Conservation (phyloP, 371 early-diverging fungal genomes). For the Rhizopus microsporus region DNA sequence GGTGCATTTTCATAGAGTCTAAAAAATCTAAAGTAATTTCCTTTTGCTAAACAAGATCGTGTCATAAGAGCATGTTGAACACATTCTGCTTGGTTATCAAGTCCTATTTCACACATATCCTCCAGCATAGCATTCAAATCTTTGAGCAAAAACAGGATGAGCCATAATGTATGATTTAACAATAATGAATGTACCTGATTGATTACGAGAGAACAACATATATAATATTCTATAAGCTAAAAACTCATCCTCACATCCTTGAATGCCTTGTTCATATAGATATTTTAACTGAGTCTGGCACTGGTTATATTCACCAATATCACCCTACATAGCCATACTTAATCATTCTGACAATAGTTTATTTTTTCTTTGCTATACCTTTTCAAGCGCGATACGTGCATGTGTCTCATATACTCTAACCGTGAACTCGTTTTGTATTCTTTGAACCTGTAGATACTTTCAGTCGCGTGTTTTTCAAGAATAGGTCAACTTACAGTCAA, state of each 20-base stretch:
- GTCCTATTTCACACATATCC: conserved; percentile 64
- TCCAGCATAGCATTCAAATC: conserved; percentile 77
- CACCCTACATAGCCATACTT: conserved; percentile 56
- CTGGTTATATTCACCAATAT: conserved; percentile 96
- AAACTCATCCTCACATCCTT: conserved; percentile 82
- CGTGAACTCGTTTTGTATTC: conserved; percentile 89
- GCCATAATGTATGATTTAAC: not conserved
- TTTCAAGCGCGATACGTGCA: conserved; percentile 94
- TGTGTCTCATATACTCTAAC: conserved; percentile 93
- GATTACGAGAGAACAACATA: conserved; percentile 81
- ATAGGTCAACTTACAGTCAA: conserved; percentile 69
- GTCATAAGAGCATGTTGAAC: conserved; percentile 86
- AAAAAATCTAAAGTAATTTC: conserved; percentile 86
- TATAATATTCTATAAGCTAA: conserved; percentile 91
- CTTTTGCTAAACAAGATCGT: conserved; percentile 71
- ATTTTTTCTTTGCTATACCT: conserved; percentile 43
- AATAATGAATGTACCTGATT: conserved; percentile 60
- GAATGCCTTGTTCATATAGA: conserved; percentile 73
- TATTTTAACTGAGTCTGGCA: conserved; percentile 93
- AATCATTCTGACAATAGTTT: not conserved
- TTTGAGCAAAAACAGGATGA: conserved; percentile 15
- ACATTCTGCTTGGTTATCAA: conserved; percentile 49
- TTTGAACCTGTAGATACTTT: conserved; percentile 69
- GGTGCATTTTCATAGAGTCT: conserved; percentile 74
- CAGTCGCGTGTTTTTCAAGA: not conserved